A percentile compares a stretch with the other conserved stretches of the same genome.
Evolutionary conservation across 108 stramenopile genomes (phyloP).

Genomic region (Seminavis robusta): DNA sequence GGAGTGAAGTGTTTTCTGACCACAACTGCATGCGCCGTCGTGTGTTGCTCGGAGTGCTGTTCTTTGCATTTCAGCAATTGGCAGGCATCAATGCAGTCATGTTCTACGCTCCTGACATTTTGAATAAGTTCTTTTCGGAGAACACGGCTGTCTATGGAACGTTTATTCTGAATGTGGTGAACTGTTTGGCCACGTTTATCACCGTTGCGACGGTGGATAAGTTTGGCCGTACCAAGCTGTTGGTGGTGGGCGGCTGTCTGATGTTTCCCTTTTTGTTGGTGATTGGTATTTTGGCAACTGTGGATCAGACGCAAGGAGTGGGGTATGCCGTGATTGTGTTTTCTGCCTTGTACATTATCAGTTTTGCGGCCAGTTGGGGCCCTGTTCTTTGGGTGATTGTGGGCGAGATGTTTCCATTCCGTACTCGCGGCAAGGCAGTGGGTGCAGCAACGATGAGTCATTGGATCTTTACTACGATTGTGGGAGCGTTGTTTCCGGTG

Average conservation of each 20-base stretch:
- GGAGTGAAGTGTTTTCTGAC: constrained; percentile 18
- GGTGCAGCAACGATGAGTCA: constrained; percentile 30
- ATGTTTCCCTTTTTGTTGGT: constrained; percentile 10
- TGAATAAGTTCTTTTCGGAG: too few species aligned
- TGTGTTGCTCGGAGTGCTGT: constrained; percentile 12
- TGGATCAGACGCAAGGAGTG: constrained; percentile 1
- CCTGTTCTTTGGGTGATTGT: constrained; percentile 39
- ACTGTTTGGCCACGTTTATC: constrained; percentile 36
- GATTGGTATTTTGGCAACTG: constrained; percentile 15
- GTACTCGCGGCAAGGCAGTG: constrained; percentile 32
- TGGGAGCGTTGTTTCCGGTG: constrained; percentile 19
- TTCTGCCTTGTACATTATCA: constrained; percentile 22
- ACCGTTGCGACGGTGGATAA: constrained; percentile 27
- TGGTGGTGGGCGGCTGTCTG: constrained; percentile 16
- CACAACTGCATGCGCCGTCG: constrained; percentile 16
- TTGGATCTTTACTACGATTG: constrained; percentile 25
- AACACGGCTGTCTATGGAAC: too few species aligned
- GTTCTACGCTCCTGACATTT: neutral
- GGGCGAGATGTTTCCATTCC: constrained; percentile 40
- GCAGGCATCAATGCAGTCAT: constrained; percentile 27
- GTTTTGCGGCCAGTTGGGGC: constrained; percentile 38
- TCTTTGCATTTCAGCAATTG: constrained; percentile 23
- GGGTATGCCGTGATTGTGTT: constrained; percentile 19
- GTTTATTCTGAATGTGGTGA: constrained; percentile 26
- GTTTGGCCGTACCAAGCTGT: constrained; percentile 13